Evolutionary conservation across 2,329 filamentous ascomycete genomes (phyloP).

Genomic region (Aspergillus piperis): DNA sequence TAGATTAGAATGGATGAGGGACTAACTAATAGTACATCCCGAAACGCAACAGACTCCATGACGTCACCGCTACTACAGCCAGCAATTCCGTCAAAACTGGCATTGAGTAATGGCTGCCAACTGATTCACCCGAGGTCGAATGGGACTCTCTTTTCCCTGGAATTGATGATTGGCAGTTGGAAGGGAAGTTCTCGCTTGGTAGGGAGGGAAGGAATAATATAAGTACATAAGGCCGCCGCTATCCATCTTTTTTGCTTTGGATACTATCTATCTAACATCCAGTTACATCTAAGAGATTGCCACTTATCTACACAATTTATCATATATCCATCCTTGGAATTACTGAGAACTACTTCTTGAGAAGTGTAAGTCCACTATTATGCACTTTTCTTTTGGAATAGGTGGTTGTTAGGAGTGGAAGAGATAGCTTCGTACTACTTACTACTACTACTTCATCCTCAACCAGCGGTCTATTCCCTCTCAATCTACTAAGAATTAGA

Average conservation of each 20-base stretch:
- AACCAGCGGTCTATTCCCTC: too few species aligned
- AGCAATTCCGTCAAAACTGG: background rate
- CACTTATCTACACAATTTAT: too few species aligned
- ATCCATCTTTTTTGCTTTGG: background rate
- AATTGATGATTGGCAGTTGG: constrained; percentile 2
- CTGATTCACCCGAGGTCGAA: constrained; percentile 5
- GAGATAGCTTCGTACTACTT: too few species aligned
- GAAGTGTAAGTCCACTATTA: too few species aligned
- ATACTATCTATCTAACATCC: background rate
- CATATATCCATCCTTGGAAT: too few species aligned
- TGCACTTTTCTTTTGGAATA: too few species aligned
- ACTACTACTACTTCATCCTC: too few species aligned
- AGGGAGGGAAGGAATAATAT: background rate
- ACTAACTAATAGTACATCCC: background rate
- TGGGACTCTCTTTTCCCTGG: background rate
- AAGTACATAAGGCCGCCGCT: background rate
- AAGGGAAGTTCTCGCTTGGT: background rate
- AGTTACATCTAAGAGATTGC: too few species aligned
- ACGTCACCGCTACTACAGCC: constrained; percentile 9
- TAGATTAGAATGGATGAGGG: background rate
- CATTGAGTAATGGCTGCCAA: background rate
- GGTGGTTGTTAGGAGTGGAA: too few species aligned
- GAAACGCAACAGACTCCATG: constrained; percentile 11
- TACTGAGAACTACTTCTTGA: too few species aligned
- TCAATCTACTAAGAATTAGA: too few species aligned